These are phyloP conservation scores for Fusarium nelsonii DNA, from an alignment of 2,329 filamentous ascomycete species.

Conservation along the genomic window DNA sequence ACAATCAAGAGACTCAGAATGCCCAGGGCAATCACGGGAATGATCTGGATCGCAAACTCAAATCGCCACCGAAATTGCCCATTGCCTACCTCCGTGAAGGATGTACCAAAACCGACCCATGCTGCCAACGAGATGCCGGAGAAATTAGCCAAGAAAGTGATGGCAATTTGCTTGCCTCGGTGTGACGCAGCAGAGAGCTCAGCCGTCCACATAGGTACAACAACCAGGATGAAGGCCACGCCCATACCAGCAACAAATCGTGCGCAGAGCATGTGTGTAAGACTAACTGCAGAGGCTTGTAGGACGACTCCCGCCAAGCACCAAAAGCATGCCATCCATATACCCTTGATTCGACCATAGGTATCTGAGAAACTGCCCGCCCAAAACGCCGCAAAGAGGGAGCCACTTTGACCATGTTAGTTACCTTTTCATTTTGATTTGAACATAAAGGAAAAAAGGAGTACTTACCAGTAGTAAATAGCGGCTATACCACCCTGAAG, in stretches of 20 bases:
- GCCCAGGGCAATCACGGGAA: conserved; percentile 1
- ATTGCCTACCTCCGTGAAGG: conserved; percentile 37
- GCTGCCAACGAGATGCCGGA: conserved; percentile 59
- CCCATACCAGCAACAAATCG: conserved; percentile 64
- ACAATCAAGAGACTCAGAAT: conserved; percentile 5
- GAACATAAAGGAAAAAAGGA: not conserved
- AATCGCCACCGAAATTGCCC: conserved; percentile 21
- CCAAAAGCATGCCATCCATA: conserved; percentile 53
- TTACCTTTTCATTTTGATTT: not conserved
- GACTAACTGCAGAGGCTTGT: conserved; percentile 59
- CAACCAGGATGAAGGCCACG: conserved; percentile 63
- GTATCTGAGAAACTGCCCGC: conserved; percentile 51
- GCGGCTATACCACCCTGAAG: conserved; percentile 17
- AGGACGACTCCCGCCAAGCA: conserved; percentile 62
- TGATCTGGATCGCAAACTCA: conserved; percentile 11
- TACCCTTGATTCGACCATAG: conserved; percentile 59
- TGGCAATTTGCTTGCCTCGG: conserved; percentile 59
- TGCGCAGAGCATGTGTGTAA: conserved; percentile 61
- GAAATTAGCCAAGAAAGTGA: conserved; percentile 65
- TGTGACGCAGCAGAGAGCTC: conserved; percentile 61
- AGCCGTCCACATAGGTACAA: conserved; percentile 61
- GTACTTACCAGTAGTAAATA: conserved; percentile 6
- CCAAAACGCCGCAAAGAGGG: conserved; percentile 34
- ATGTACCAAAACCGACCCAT: conserved; percentile 53
- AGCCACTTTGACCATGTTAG: conserved; percentile 46